Base-by-base conservation (phyloP, 176 grass and related monocot genomes). In the Zizania latifolia region DNA sequence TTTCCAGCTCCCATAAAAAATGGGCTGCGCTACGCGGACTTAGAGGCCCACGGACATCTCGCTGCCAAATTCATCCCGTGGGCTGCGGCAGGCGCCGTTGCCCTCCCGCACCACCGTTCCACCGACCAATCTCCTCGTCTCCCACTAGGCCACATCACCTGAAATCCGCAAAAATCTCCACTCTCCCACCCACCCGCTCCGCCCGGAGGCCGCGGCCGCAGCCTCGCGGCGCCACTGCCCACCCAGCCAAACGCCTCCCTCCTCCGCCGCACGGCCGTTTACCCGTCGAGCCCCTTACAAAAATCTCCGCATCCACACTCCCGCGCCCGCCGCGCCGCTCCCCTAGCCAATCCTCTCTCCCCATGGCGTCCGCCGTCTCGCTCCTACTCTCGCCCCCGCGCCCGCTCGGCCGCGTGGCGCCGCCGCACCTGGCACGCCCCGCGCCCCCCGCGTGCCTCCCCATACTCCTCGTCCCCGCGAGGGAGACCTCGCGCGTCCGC, bases 281-380 rank as follows among this genome's bases (percentile, higher is more conserved):
- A 0, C 34, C 12, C 16, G 15, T 30, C n/a, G 6, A 62, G 0
- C 32, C 21, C 70, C 34, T 43, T 34, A 4, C 13, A 21, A 53
- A 76, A 70, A 70, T 86, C 58, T 11, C 50, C 39, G 1, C n/a
- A n/a, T n/a, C n/a, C n/a, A n/a, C n/a, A n/a, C 38, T 38, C 59
- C 10, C 56, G 12, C 58, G 1, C 15, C 36, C 24, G 15, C 57
- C 53, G 15, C 33, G 14, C 70, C 33, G 24, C 59, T 12, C 58
- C 16, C 8, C 48, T 22, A 21, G 2, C 19, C 3, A 39, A 14
- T 33, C 63, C 62, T n/a, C n/a, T n/a, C n/a, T 40, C 17, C 34
- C 48, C 78, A 87, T 92, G 79, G 74, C 86, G 15, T 87, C 86
- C 62, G 86, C 75, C 55, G 78, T 78, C 4, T 83, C 86, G 57